A percentile compares a stretch with the other conserved stretches of the same genome.
These are phyloP conservation scores for Quercus engelmannii DNA, from an alignment of 306 rosid genomes.

Conservation along the genomic window DNA sequence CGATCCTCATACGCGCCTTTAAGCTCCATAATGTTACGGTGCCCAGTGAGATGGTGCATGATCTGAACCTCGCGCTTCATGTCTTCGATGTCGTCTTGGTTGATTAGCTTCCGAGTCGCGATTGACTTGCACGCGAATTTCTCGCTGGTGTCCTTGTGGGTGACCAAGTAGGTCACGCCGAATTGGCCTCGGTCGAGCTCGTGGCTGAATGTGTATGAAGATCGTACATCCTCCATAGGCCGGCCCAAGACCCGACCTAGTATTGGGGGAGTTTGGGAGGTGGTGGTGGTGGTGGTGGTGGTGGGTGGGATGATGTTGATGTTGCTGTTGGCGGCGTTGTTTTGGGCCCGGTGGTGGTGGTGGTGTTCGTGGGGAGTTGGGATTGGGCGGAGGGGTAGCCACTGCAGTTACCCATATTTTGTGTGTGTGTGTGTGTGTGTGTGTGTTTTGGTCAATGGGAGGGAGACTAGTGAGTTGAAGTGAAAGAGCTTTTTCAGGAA, in stretches of 20 bases:
- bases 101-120: no score
- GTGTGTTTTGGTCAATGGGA: constrained; percentile 20
- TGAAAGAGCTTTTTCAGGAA: neutral
- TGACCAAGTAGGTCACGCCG: no score
- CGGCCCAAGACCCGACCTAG: no score
- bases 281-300: constrained; percentile 1
- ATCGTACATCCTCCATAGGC: no score
- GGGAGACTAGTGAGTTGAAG: neutral
- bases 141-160: no score
- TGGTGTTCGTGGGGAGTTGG: neutral
- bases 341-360: constrained; percentile 6
- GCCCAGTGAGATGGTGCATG: constrained; percentile 99
- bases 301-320: constrained; percentile 50
- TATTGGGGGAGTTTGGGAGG: no score
- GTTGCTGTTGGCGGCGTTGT: constrained; percentile 28
- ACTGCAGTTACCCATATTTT: constrained; percentile 56
- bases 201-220: no score
- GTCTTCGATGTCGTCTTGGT: constrained; percentile 36
- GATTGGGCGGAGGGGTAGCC: constrained; percentile 24
- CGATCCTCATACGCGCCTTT: constrained; percentile 89
- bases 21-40: constrained; percentile 85
- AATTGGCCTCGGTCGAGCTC: no score
- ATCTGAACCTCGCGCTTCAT: constrained; percentile 90
- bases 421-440: neutral
- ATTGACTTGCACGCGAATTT: no score